Conservation (phyloP, 23 red algal genomes). For the Gracilaria caudata region DNA sequence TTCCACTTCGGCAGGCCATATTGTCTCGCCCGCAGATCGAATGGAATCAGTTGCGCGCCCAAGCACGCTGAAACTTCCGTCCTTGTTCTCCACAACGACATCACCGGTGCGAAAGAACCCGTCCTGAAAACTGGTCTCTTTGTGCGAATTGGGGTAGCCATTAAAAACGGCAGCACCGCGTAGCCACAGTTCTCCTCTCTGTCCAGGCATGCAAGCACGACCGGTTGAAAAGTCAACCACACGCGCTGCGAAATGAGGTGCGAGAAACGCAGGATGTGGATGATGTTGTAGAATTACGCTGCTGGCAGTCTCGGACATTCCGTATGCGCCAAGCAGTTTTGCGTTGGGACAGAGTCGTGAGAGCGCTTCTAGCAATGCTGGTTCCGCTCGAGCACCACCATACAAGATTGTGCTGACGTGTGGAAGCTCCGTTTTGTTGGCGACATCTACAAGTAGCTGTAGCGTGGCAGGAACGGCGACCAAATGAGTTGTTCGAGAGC, state of each 20-base stretch:
- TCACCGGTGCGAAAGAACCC: constrained; percentile 80
- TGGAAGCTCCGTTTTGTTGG: not conserved
- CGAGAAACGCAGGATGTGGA: constrained; percentile 3
- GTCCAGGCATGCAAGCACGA: not conserved
- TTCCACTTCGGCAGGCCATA: constrained; percentile 76
- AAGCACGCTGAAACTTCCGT: constrained; percentile 42
- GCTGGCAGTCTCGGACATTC: constrained; percentile 81
- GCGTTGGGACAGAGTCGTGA: constrained; percentile 50
- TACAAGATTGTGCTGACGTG: constrained; percentile 46
- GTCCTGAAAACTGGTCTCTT: not conserved
- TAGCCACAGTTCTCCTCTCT: constrained; percentile 57
- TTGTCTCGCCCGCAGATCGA: constrained; percentile 73
- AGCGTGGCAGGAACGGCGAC: constrained; percentile 72
- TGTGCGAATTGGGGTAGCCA: constrained; percentile 51
- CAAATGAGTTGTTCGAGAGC: constrained; percentile 37
- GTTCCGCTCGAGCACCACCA: constrained; percentile 48
- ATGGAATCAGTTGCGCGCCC: constrained; percentile 72
- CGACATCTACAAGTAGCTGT: constrained; percentile 37
- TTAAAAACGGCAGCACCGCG: constrained; percentile 71
- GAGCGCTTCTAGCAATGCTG: not conserved
- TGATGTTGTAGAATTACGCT: constrained; percentile 57
- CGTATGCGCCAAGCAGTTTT: constrained; percentile 64
- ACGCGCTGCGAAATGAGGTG: constrained; percentile 41
- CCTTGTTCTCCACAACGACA: constrained; percentile 47
- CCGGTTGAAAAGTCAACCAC: constrained; percentile 9